Conservation (phyloP, 2,329 filamentous ascomycete species). For the Aaosphaeria pasadenensis region DNA sequence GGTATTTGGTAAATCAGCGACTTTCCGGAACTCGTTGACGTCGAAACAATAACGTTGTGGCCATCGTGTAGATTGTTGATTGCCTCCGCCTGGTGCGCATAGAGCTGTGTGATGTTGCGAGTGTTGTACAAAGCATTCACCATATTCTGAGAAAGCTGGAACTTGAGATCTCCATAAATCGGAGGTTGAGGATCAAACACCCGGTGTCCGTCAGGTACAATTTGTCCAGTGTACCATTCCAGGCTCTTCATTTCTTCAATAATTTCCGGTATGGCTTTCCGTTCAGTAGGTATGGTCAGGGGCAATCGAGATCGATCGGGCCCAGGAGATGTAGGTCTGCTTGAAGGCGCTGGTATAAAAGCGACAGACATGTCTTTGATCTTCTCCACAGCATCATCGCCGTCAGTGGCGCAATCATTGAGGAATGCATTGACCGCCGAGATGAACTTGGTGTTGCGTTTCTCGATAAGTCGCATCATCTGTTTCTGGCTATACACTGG, state of each 20-base stretch:
- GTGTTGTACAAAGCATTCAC: conserved; percentile 97
- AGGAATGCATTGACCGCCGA: conserved; percentile 76
- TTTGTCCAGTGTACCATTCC: conserved; percentile 87
- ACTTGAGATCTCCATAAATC: conserved; percentile 78
- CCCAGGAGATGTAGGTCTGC: conserved; percentile 41
- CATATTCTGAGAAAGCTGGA: conserved; percentile 81
- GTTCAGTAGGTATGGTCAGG: conserved; percentile 71
- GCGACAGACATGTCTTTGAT: conserved; percentile 59
- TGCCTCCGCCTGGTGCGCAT: conserved; percentile 88
- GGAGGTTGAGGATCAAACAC: conserved; percentile 84
- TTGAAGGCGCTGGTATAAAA: conserved; percentile 62
- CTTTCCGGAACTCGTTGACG: conserved; percentile 94
- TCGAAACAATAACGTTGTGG: conserved; percentile 85
- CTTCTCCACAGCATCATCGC: conserved; percentile 63
- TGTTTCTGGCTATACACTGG: conserved; percentile 91
- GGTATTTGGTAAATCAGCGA: conserved; percentile 97
- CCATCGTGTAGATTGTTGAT: conserved; percentile 84
- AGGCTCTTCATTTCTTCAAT: conserved; percentile 76
- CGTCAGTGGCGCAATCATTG: conserved; percentile 65
- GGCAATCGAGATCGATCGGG: conserved; percentile 54
- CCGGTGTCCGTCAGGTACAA: conserved; percentile 88
- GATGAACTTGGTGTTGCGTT: conserved; percentile 79
- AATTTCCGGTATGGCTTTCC: conserved; percentile 80
- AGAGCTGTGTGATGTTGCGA: conserved; percentile 79
- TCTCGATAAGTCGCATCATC: conserved; percentile 84